Percentiles rank a stretch among this genome's conserved stretches.
These are phyloP conservation scores for Xylaria hypoxylon DNA, from an alignment of 2,329 filamentous ascomycete species.

Conservation along the genomic window DNA sequence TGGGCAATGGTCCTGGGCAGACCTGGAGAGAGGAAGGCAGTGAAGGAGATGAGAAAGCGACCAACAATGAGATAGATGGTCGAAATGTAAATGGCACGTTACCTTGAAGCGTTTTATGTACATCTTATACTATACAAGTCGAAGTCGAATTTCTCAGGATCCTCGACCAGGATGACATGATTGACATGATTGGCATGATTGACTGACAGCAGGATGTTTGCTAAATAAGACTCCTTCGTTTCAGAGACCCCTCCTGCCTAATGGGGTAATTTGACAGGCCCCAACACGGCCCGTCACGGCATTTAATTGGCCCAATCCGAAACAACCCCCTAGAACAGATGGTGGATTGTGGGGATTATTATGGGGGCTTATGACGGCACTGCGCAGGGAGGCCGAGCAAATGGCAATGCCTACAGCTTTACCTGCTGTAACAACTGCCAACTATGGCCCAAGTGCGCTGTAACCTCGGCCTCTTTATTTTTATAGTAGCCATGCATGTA, in stretches of 20 bases:
- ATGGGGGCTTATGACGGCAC: conserved; percentile 34
- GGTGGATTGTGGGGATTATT: too few species aligned
- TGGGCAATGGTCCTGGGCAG: too few species aligned
- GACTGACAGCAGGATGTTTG: conserved; percentile 9
- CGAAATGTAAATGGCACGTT: conserved; percentile 40
- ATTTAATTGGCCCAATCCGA: conserved; percentile 42
- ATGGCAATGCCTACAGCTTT: conserved; percentile 31
- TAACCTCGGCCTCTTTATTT: conserved; percentile 44
- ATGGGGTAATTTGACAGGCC: conserved; percentile 42
- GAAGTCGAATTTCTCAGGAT: too few species aligned
- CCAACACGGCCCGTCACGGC: conserved; percentile 4
- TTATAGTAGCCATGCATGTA: too few species aligned
- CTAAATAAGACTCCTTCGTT: conserved; percentile 43
- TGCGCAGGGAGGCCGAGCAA: conserved; percentile 36
- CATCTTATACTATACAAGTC: conserved; percentile 20
- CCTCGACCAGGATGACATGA: not conserved
- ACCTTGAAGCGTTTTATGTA: conserved; percentile 28
- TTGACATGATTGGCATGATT: too few species aligned
- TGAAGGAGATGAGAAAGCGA: not conserved
- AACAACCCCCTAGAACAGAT: conserved; percentile 27
- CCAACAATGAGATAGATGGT: too few species aligned
- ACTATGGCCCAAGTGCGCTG: conserved; percentile 38
- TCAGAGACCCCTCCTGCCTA: conserved; percentile 47
- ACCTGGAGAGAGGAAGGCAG: too few species aligned
- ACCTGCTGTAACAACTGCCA: conserved; percentile 37